Percentiles rank a stretch among this genome's conserved stretches.
These are phyloP conservation scores for Thermoascus crustaceus DNA, from an alignment of 2,329 filamentous ascomycete genomes.

Conservation along the genomic window DNA sequence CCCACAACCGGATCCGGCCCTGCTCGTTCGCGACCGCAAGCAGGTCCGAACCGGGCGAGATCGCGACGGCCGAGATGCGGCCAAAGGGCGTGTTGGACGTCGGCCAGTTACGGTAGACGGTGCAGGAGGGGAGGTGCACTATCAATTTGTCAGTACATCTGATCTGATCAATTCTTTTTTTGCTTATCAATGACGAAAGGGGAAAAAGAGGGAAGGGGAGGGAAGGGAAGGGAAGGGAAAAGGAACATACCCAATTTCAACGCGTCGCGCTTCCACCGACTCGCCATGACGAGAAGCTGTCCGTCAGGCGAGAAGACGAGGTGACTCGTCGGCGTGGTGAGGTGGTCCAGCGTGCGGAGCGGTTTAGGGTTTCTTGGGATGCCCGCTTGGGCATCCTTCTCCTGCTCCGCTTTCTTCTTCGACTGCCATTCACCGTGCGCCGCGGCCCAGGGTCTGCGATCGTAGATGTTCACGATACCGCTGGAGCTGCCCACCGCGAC, in stretches of 20 bases:
- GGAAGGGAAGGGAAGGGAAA: not conserved
- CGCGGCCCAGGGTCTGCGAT: conserved; percentile 57
- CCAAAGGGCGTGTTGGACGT: conserved; percentile 84
- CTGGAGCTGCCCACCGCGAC: conserved; percentile 77
- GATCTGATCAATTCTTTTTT: not conserved
- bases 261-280: conserved; percentile 79
- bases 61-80: conserved; percentile 66
- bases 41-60: conserved; percentile 57
- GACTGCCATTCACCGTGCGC: conserved; percentile 26
- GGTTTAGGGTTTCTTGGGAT: conserved; percentile 65
- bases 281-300: conserved; percentile 80
- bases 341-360: conserved; percentile 66
- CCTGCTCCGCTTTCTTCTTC: conserved; percentile 13
- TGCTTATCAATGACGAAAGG: not conserved
- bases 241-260: conserved; percentile 53
- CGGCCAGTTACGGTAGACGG: conserved; percentile 95
- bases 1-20: conserved; percentile 85
- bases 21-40: conserved; percentile 82
- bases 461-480: conserved; percentile 90
- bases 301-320: conserved; percentile 80
- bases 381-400: conserved; percentile 28
- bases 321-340: conserved; percentile 75
- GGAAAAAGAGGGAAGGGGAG: not conserved
- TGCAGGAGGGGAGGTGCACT: conserved; percentile 85
- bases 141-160: conserved; percentile 10